phyloP scores from a whole-genome alignment of 2,329 filamentous ascomycete genomes.

The Chaetomiaceae sp. region DNA sequence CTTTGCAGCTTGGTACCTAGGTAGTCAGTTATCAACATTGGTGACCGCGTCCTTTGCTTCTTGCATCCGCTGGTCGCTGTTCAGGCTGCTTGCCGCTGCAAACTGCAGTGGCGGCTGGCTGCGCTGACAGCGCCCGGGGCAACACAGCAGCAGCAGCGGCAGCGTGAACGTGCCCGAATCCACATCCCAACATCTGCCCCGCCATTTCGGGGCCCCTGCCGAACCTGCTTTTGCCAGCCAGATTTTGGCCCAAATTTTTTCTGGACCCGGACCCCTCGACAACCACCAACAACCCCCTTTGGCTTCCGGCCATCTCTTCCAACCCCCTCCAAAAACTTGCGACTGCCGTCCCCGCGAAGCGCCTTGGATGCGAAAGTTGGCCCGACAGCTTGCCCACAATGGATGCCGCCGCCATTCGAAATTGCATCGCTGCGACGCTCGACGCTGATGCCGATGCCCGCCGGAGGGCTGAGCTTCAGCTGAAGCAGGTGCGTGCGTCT shows the following conservation, averaged over 20 bases:
- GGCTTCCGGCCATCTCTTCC: constrained; percentile 18
- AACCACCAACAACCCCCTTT: constrained; percentile 18
- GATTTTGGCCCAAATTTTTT: constrained; percentile 30
- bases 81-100: neutral
- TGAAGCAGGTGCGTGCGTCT: constrained; percentile 64
- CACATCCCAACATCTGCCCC: constrained; percentile 21
- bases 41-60: too few species aligned
- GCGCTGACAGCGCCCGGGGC: constrained; percentile 15
- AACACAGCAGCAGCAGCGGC: too few species aligned
- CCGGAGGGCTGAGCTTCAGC: constrained; percentile 71
- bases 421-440: constrained; percentile 72
- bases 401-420: constrained; percentile 70
- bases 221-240: constrained; percentile 17
- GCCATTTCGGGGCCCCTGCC: constrained; percentile 22
- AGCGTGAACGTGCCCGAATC: constrained; percentile 16
- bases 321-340: constrained; percentile 11
- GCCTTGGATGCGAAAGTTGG: constrained; percentile 25
- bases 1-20: too few species aligned
- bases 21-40: too few species aligned
- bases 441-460: constrained; percentile 69
- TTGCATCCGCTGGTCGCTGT: too few species aligned
- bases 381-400: constrained; percentile 42
- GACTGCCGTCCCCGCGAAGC: constrained; percentile 14
- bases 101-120: constrained; percentile 4
- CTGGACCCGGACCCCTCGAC: constrained; percentile 24